These are phyloP conservation scores for Botrytis tulipae DNA, from an alignment of 2,329 filamentous ascomycete genomes.

Conservation along the genomic window DNA sequence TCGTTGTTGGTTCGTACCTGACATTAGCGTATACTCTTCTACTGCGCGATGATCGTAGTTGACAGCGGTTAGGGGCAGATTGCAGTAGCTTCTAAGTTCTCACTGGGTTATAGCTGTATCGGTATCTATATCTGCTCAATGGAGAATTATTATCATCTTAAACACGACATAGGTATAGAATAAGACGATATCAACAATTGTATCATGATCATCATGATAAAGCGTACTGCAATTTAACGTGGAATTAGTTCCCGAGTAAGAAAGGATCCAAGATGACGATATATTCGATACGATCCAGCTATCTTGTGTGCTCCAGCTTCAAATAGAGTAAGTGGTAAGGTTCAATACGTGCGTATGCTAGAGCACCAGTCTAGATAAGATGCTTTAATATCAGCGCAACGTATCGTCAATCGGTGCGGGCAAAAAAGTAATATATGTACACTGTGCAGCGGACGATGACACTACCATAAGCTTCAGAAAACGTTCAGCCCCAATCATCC, in stretches of 20 bases:
- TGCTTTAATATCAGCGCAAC: conserved; percentile 1
- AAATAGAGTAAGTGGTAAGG: neutral
- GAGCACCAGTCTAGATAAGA: neutral
- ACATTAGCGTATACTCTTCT: conserved; percentile 25
- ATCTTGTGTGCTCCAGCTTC: neutral
- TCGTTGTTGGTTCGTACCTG: conserved; percentile 28
- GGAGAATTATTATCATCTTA: conserved; percentile 3
- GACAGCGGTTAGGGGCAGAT: conserved; percentile 19
- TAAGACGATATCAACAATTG: neutral
- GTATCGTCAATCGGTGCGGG: conserved; percentile 2
- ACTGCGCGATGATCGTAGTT: conserved; percentile 23
- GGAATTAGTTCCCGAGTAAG: neutral
- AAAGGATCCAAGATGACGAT: conserved; percentile 14
- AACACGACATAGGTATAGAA: conserved; percentile 15
- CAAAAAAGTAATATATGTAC: neutral
- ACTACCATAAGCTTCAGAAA: conserved; percentile 12
- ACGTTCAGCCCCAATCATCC: conserved; percentile 1
- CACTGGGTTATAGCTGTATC: neutral
- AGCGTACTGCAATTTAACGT: neutral
- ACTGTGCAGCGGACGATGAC: conserved; percentile 14
- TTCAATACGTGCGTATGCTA: neutral
- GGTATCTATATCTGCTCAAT: neutral
- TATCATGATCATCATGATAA: conserved; percentile 13
- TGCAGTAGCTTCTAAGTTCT: conserved; percentile 8
- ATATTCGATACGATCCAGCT: neutral